Conservation (phyloP, 768 basidiomycete species). For the Royoungia palumana region DNA sequence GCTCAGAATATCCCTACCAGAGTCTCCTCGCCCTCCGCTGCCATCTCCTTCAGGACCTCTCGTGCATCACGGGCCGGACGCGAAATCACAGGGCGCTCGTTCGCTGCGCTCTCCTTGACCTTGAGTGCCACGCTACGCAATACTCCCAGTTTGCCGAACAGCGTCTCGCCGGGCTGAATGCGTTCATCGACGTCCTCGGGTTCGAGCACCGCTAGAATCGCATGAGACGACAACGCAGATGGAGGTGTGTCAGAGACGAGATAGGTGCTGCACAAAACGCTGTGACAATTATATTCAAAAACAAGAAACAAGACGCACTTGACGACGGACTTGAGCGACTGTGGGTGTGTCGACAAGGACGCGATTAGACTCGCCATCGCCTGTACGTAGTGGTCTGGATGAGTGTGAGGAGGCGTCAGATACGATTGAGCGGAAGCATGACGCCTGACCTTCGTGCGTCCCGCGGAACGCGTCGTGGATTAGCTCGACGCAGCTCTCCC, state of each 20-base stretch:
- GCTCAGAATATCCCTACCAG: slow-evolving; percentile 29
- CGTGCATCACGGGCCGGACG: slow-evolving; percentile 81
- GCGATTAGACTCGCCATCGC: slow-evolving; percentile 62
- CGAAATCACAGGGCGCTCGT: slow-evolving; percentile 67
- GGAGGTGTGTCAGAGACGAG: slow-evolving; percentile 68
- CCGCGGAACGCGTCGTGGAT: slow-evolving; percentile 77
- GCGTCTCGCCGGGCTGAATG: slow-evolving; percentile 33
- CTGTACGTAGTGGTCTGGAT: slow-evolving; percentile 63
- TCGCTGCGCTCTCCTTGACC: slow-evolving; percentile 62
- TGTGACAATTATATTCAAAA: slow-evolving; percentile 3
- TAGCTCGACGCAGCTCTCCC: slow-evolving; percentile 71
- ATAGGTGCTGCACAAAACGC: slow-evolving; percentile 42
- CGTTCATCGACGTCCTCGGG: slow-evolving; percentile 39
- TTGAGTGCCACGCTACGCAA: slow-evolving; percentile 69
- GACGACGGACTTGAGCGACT: slow-evolving; percentile 64
- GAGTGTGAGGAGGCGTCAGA: background rate
- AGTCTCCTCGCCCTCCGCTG: slow-evolving; percentile 21
- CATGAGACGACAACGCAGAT: slow-evolving; percentile 57
- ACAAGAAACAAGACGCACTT: slow-evolving; percentile 42
- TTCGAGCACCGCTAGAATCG: slow-evolving; percentile 55
- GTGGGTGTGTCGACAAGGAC: slow-evolving; percentile 59
- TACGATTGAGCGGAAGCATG: too few species aligned
- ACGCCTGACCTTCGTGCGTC: slow-evolving; percentile 53
- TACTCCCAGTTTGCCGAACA: slow-evolving; percentile 62
- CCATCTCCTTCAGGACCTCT: slow-evolving; percentile 54